phyloP scores from a whole-genome alignment of 805 yeast genomes.

The Candida gorgasii region DNA sequence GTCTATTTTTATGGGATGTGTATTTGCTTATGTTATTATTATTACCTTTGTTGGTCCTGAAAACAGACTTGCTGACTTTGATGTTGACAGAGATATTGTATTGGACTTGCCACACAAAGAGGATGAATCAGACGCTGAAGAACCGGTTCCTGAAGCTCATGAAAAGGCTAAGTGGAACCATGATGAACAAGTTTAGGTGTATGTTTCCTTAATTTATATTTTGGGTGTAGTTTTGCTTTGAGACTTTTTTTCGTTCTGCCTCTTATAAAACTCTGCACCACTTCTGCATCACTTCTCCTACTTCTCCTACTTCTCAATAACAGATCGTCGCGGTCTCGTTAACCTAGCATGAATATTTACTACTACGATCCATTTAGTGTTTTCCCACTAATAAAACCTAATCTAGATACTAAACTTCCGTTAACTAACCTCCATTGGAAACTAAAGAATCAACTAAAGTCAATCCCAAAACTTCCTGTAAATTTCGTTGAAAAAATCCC shows the following conservation, averaged over 20 bases:
- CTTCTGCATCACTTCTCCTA: too few species aligned
- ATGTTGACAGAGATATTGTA: constrained; percentile 19
- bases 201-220: background rate
- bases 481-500: constrained; percentile 61
- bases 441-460: constrained; percentile 46
- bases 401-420: constrained; percentile 49
- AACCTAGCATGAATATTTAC: constrained; percentile 2
- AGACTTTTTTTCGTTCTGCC: background rate
- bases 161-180: constrained; percentile 3
- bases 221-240: background rate
- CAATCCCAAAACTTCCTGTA: constrained; percentile 61
- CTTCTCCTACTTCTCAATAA: too few species aligned
- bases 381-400: constrained; percentile 44
- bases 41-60: constrained; percentile 63
- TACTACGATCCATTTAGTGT: constrained; percentile 77
- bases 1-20: constrained; percentile 69
- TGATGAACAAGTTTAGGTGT: constrained; percentile 3
- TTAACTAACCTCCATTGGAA: constrained; percentile 74
- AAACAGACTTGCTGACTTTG: constrained; percentile 32
- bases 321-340: background rate
- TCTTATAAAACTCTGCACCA: too few species aligned
- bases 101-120: constrained; percentile 9
- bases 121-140: constrained; percentile 10
- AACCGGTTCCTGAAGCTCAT: background rate
- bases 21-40: constrained; percentile 52